phyloP scores from a whole-genome alignment of 2,329 filamentous ascomycete species.

The Cladophialophora carrionii region DNA sequence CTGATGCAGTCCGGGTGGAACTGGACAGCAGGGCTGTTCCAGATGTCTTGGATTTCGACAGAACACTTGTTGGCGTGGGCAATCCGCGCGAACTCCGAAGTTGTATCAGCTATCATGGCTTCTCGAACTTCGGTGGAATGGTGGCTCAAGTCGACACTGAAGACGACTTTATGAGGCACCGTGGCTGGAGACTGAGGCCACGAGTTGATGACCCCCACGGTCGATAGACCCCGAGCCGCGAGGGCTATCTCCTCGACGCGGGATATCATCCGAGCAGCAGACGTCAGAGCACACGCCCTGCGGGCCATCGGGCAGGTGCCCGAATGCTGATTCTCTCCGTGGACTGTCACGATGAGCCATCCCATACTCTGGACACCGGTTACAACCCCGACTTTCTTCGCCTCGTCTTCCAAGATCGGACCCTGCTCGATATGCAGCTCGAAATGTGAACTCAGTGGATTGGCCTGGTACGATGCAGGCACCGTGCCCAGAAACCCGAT shows the following conservation, averaged over 20 bases:
- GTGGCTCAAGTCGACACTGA: slow-evolving; percentile 36
- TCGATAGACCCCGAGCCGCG: slow-evolving; percentile 58
- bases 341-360: slow-evolving; percentile 70
- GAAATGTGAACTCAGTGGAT: slow-evolving; percentile 75
- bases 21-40: slow-evolving; percentile 52
- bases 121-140: slow-evolving; percentile 27
- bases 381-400: slow-evolving; percentile 72
- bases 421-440: slow-evolving; percentile 86
- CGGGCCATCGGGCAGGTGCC: slow-evolving; percentile 71
- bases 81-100: slow-evolving; percentile 11
- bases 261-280: slow-evolving; percentile 57
- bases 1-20: slow-evolving; percentile 71
- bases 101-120: slow-evolving; percentile 24
- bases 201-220: slow-evolving; percentile 68
- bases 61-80: slow-evolving; percentile 21
- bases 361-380: slow-evolving; percentile 73
- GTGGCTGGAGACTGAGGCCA: slow-evolving; percentile 71
- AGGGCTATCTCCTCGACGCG: slow-evolving; percentile 17
- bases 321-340: slow-evolving; percentile 70
- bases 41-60: slow-evolving; percentile 24
- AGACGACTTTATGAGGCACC: slow-evolving; percentile 22
- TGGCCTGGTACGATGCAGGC: slow-evolving; percentile 60
- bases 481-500: slow-evolving; percentile 69
- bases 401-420: slow-evolving; percentile 69
- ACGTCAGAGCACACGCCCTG: slow-evolving; percentile 69